Percentiles rank a stretch among this genome's conserved stretches.
phyloP scores from a whole-genome alignment of 2,329 filamentous ascomycete genomes.

The Sordariomycetes sp. region DNA sequence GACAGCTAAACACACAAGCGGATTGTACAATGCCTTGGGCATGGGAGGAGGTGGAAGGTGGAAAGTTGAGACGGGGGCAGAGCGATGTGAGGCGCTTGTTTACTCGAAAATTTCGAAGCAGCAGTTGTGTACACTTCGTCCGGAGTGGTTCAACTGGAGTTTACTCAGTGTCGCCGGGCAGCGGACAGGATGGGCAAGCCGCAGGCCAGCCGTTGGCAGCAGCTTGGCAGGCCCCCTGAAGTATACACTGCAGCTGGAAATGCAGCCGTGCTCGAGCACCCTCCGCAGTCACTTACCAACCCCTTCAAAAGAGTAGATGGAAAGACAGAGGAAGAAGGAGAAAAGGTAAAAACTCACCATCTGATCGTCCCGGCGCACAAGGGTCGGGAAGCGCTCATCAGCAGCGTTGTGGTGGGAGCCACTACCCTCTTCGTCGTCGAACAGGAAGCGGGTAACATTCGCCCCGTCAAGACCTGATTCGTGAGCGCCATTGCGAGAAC shows the following conservation, averaged over 20 bases:
- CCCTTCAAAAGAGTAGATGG: neutral
- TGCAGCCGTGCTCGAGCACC: no score
- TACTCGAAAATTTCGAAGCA: no score
- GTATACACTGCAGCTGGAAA: no score
- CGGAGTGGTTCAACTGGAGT: no score
- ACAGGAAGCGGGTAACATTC: conserved; percentile 78
- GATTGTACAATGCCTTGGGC: neutral
- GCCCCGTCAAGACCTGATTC: conserved; percentile 69
- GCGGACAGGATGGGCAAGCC: no score
- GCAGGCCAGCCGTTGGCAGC: no score
- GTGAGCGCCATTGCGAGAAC: conserved; percentile 57
- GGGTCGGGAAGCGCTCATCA: conserved; percentile 81
- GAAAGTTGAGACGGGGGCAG: neutral
- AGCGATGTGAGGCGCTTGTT: neutral
- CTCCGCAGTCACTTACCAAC: no score
- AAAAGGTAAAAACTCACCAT: conserved; percentile 33
- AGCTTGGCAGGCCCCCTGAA: no score
- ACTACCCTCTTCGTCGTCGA: conserved; percentile 59
- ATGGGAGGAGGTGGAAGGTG: neutral
- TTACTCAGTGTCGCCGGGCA: neutral
- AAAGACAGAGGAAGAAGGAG: conserved; percentile 1
- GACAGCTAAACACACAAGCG: neutral
- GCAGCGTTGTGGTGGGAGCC: conserved; percentile 41
- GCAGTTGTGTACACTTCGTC: no score
- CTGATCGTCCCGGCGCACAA: conserved; percentile 56